These are phyloP conservation scores for Rasamsonia emersonii DNA, from an alignment of 2,329 filamentous ascomycete genomes.

Conservation along the genomic window DNA sequence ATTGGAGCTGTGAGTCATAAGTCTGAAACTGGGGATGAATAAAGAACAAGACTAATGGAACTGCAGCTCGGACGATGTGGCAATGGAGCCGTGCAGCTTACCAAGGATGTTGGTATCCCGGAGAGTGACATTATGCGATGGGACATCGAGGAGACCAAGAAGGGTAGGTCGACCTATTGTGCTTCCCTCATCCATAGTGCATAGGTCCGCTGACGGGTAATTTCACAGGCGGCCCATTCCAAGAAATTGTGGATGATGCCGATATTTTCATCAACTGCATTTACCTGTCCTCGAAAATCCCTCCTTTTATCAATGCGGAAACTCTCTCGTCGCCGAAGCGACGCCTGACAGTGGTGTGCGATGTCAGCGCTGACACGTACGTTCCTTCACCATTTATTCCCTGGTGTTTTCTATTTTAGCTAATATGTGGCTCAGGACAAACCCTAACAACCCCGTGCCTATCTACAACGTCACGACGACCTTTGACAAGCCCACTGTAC, in stretches of 20 bases:
- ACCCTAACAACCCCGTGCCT: slow-evolving; percentile 48
- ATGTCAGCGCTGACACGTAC: slow-evolving; percentile 49
- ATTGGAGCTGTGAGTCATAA: slow-evolving; percentile 57
- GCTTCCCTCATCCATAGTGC: neutral
- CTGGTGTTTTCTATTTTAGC: slow-evolving; percentile 1
- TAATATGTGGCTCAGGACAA: slow-evolving; percentile 26
- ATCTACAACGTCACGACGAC: slow-evolving; percentile 80
- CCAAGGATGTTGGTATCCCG: slow-evolving; percentile 63
- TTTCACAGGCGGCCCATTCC: slow-evolving; percentile 57
- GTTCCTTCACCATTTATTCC: slow-evolving; percentile 27
- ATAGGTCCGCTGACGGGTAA: slow-evolving; percentile 18
- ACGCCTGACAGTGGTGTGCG: slow-evolving; percentile 70
- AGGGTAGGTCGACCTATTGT: slow-evolving; percentile 33
- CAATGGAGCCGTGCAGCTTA: slow-evolving; percentile 72
- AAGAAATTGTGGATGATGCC: slow-evolving; percentile 59
- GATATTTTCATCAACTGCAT: slow-evolving; percentile 84
- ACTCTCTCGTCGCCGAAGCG: slow-evolving; percentile 60
- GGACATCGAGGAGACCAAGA: slow-evolving; percentile 73
- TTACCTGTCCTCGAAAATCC: slow-evolving; percentile 70
- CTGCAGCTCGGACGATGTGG: slow-evolving; percentile 57
- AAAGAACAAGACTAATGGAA: slow-evolving; percentile 9
- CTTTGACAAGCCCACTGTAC: slow-evolving; percentile 79
- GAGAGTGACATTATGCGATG: slow-evolving; percentile 60
- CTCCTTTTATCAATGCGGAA: slow-evolving; percentile 68
- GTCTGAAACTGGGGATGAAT: neutral